Base-by-base conservation (phyloP, 2,329 filamentous ascomycete genomes). In the Talaromyces funiculosus region DNA sequence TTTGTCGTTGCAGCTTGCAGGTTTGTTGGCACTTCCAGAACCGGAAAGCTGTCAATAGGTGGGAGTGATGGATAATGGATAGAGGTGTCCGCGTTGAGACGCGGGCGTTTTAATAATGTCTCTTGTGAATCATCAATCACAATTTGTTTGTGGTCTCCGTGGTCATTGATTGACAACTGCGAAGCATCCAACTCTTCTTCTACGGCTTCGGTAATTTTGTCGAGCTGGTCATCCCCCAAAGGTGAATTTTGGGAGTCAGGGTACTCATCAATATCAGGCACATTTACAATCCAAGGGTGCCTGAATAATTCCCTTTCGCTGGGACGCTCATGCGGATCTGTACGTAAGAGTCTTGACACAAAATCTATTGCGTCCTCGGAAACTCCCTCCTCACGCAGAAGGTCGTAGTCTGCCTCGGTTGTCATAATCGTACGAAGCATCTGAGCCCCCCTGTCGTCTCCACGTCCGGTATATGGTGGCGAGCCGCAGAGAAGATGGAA, bases 351-450 rank as follows among this genome's bases (percentile, higher is more conserved):
- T n/a, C 80, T 79, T 16, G 79, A 77, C 33, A 97, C 78, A 66
- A 96, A 90, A 65, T 92, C 83, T 53, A 95, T 84, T 10, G 88
- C 90, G 2, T 79, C 72, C 1, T 83, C 77, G 0, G 91, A 91
- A 7, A 94, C 79, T 0, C 79, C 77, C 9, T 74, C 76, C 5
- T 77, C 71, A 9, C 82, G 75, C 24, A 97, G 78, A 0, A 90
- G 86, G 14, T 77, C 73, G 12, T 84, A 82, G 67, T 96, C 85
- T 5, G 94, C 77, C 0, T 84, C 80, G 3, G 82, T 86, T 4
- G 86, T 90, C 89, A 97, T 96, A 71, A 97, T 94, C 64, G 86
- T 89, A 43, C 73, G 73, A 51, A 96, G 83, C 75, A 97, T 87
- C 67, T 90, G 88, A 3, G 86, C 86, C 63, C 93, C 90, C 64